Evolutionary conservation across 2,329 filamentous ascomycete species (phyloP).

Genomic region (Xylariales sp.): DNA sequence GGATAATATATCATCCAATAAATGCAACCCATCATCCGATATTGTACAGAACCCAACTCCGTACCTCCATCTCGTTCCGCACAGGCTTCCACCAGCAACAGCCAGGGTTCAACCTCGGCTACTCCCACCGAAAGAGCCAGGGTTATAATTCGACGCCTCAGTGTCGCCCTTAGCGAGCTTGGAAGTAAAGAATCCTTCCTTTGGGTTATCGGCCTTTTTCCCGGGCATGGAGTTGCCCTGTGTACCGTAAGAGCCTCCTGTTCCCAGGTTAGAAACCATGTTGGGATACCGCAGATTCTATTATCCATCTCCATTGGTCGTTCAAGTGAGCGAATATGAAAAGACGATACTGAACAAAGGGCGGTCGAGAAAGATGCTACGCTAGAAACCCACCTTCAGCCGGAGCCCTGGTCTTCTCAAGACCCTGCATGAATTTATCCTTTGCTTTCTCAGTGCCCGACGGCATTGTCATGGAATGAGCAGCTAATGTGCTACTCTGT

Average conservation of each 20-base stretch:
- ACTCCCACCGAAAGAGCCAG: constrained; percentile 21
- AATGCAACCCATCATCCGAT: not conserved
- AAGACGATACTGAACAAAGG: not conserved
- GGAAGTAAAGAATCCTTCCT: constrained; percentile 19
- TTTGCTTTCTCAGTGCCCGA: constrained; percentile 27
- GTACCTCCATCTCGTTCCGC: not conserved
- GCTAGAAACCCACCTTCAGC: constrained; percentile 12
- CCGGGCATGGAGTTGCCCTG: constrained; percentile 4
- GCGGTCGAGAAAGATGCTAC: no score
- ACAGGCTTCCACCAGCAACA: not conserved
- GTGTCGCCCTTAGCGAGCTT: constrained; percentile 32
- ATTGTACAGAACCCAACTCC: not conserved
- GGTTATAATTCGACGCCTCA: constrained; percentile 25
- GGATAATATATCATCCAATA: not conserved
- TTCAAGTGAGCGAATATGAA: not conserved
- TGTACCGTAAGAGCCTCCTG: not conserved
- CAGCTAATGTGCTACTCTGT: not conserved
- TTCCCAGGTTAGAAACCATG: not conserved
- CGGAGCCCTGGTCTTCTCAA: constrained; percentile 29
- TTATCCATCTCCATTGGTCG: not conserved
- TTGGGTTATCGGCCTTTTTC: constrained; percentile 31
- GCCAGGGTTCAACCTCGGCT: constrained; percentile 11
- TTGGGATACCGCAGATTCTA: not conserved
- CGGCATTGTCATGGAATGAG: constrained; percentile 15
- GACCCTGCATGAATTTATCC: constrained; percentile 25